Evolutionary conservation across 805 yeast species (phyloP).

Genomic region (Starmerella vaccinii): DNA sequence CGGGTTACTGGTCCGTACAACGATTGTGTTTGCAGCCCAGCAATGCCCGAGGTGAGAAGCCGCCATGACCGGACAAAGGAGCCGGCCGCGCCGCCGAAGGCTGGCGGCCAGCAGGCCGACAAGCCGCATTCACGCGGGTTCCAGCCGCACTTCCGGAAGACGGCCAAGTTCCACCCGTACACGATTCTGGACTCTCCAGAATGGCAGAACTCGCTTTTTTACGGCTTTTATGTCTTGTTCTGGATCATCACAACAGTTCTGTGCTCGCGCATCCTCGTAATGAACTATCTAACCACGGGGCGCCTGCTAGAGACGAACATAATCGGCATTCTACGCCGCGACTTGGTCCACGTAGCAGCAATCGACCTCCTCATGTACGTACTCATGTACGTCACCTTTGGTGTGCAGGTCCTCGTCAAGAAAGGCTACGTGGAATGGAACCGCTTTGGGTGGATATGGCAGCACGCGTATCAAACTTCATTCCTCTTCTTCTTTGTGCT

Average conservation of each 20-base stretch:
- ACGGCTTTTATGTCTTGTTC: constrained; percentile 65
- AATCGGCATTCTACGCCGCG: constrained; percentile 46
- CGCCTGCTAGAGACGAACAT: constrained; percentile 44
- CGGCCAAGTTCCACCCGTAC: constrained; percentile 22
- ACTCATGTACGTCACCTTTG: constrained; percentile 48
- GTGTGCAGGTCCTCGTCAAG: constrained; percentile 48
- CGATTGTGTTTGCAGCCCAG: neutral
- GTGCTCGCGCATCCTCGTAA: constrained; percentile 39
- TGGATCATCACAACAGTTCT: constrained; percentile 28
- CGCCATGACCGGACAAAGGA: neutral
- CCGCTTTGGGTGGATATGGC: constrained; percentile 51
- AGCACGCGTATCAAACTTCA: constrained; percentile 45
- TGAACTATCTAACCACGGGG: constrained; percentile 42
- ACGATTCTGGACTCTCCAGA: constrained; percentile 28
- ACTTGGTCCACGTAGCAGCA: constrained; percentile 55
- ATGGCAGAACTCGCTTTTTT: constrained; percentile 37
- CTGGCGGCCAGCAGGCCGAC: neutral
- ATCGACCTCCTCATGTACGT: constrained; percentile 71
- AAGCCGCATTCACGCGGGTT: neutral
- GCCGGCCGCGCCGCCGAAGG: neutral
- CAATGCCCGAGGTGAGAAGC: neutral
- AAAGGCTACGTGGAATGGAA: constrained; percentile 48
- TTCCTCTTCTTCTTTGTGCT: constrained; percentile 46
- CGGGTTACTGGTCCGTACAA: too few species aligned
- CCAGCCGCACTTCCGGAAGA: constrained; percentile 19